Base-by-base conservation (phyloP, 352 stramenopile species). In the Pythium phragmiticola region DNA sequence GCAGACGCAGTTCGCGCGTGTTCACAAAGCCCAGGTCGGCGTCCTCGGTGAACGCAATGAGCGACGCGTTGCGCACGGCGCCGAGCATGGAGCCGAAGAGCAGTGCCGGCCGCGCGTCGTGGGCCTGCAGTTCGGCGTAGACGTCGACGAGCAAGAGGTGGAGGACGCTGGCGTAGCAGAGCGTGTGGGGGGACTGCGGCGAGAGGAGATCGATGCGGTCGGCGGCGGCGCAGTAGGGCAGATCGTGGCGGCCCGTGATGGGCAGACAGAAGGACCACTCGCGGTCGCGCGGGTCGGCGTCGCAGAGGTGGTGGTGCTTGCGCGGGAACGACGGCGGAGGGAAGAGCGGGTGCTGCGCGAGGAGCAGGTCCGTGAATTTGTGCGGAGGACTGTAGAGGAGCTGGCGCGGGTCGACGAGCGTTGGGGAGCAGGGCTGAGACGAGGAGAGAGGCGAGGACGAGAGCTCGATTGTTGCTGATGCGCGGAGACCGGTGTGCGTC, bases 11-110 rank as follows among this genome's bases (percentile, higher is more conserved):
- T 54, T 56, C 23, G 0, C 54, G 34, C 21, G 74, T 43, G 2
- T 58, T 62, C 46, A 65, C 66, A 61, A 77, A 83, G 0, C 68
- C 75, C 19, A 86, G 65, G 57, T 86, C 78, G 9, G 65, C 70
- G 60, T 88, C 78, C 36, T 85, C 76, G 2, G 76, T 83, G 66
- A 76, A 88, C 12, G 76, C 71, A 55, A 88, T 84, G 39, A 77
- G 74, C 37, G 68, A 77, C 0, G 55, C 65, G 53, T 84, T 76
- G 23, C 76, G 75, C 17, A 88, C 62, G 17, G 76, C 78, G 14
- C 78, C 78, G 7, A 88, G 69, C 30, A 88, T 51, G 16, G 78
- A 76, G 26, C 78, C 76, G 53, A 69, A 88, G 2, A 75, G 28
- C 41, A 88, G 50, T 13, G 70, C 55, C 23, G 78, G 76, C 21